A percentile compares a stretch with the other conserved stretches of the same genome.
These are phyloP conservation scores for Lactifluus volemus DNA, from an alignment of 768 basidiomycete genomes.

Conservation along the genomic window DNA sequence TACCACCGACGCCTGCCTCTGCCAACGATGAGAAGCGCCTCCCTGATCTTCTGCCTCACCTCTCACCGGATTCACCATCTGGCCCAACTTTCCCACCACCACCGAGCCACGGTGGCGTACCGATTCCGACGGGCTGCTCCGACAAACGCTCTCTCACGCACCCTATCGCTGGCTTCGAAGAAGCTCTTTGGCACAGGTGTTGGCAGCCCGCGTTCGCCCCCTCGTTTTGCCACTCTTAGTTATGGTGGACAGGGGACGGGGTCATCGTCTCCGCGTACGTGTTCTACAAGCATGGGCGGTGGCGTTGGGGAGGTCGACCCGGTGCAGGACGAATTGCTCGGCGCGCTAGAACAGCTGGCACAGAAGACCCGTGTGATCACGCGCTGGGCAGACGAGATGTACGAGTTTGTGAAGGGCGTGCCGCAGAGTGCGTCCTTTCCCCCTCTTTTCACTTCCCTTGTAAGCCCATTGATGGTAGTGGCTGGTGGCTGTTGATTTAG, in stretches of 20 bases:
- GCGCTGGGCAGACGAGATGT: constrained; percentile 93
- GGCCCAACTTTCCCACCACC: constrained; percentile 57
- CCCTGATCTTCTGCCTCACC: too few species aligned
- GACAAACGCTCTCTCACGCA: constrained; percentile 57
- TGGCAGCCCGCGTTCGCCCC: too few species aligned
- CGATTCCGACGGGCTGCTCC: constrained; percentile 58
- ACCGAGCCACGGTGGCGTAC: constrained; percentile 40
- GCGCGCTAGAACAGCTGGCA: constrained; percentile 75
- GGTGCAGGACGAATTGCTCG: constrained; percentile 81
- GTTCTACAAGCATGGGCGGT: too few species aligned
- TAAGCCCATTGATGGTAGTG: constrained; percentile 13
- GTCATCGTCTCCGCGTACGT: too few species aligned
- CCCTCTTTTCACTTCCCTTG: not conserved
- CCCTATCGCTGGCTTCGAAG: too few species aligned
- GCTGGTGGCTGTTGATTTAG: constrained; percentile 30
- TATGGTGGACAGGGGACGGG: too few species aligned
- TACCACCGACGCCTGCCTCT: too few species aligned
- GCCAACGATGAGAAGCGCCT: constrained; percentile 40
- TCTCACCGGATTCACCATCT: constrained; percentile 22
- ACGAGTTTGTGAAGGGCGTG: constrained; percentile 76
- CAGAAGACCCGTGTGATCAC: constrained; percentile 94
- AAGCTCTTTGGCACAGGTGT: too few species aligned
- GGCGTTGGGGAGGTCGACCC: too few species aligned
- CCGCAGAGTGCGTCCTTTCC: constrained; percentile 69
- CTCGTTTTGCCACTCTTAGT: constrained; percentile 32